Conservation (phyloP, 768 basidiomycete species). For the Phlebiopsis gigantea region DNA sequence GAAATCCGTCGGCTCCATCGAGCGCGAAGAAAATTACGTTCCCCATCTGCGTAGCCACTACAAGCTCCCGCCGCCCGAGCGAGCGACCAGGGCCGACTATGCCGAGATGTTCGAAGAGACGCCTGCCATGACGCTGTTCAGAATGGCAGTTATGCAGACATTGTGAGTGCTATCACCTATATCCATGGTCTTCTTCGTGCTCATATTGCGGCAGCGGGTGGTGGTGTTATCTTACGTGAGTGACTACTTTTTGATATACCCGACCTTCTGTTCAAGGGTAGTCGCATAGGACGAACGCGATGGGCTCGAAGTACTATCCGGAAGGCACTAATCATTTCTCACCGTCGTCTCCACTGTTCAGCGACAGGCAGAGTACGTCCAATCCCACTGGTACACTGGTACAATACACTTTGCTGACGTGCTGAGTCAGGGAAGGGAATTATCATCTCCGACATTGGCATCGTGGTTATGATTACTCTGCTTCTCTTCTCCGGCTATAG, state of each 20-base stretch:
- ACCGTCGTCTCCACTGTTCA: constrained; percentile 24
- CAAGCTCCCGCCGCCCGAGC: constrained; percentile 22
- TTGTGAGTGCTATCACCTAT: constrained; percentile 14
- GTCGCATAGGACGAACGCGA: constrained; percentile 14
- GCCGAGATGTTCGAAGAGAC: constrained; percentile 28
- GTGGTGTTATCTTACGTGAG: constrained; percentile 21
- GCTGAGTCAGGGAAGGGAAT: constrained; percentile 19
- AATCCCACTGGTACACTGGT: neutral
- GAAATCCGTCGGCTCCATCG: constrained; percentile 25
- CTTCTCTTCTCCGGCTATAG: constrained; percentile 10
- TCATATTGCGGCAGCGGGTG: constrained; percentile 14
- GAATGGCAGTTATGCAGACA: constrained; percentile 25
- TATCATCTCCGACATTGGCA: constrained; percentile 23
- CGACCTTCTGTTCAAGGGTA: neutral
- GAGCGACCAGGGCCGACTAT: constrained; percentile 22
- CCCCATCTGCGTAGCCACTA: constrained; percentile 22
- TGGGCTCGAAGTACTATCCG: constrained; percentile 25
- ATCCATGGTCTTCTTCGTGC: neutral
- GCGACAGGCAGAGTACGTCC: constrained; percentile 18
- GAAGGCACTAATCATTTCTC: constrained; percentile 28
- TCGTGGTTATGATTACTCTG: constrained; percentile 20
- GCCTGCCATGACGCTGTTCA: constrained; percentile 22
- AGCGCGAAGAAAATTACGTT: constrained; percentile 29
- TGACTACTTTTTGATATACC: neutral
- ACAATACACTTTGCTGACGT: neutral